These are phyloP conservation scores for Botrytis deweyae DNA, from an alignment of 2,329 filamentous ascomycete species.

Conservation along the genomic window DNA sequence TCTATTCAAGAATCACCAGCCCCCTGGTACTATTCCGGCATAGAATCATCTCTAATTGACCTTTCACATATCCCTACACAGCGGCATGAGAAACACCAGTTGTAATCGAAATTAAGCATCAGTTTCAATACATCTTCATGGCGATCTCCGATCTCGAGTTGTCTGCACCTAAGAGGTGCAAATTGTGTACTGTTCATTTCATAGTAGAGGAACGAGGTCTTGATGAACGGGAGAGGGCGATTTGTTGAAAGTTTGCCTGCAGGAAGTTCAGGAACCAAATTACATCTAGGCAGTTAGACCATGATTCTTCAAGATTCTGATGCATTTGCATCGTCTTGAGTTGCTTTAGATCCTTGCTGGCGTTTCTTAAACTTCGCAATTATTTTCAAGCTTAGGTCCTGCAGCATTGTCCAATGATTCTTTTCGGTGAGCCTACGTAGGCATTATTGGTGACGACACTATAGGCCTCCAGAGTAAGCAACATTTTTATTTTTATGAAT, in stretches of 20 bases:
- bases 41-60: not conserved
- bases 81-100: conserved; percentile 14
- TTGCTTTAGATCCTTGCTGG: not conserved
- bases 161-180: not conserved
- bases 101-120: conserved; percentile 6
- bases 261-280: conserved; percentile 22
- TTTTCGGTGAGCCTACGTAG: not conserved
- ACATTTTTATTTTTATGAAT: not conserved
- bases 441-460: not conserved
- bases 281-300: not conserved
- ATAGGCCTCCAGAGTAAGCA: not conserved
- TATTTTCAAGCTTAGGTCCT: not conserved
- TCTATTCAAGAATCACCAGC: not conserved
- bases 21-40: not conserved
- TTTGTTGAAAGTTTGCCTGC: conserved; percentile 10
- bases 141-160: conserved; percentile 19
- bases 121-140: not conserved
- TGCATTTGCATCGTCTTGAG: conserved; percentile 12
- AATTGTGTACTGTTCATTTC: not conserved
- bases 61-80: conserved; percentile 8
- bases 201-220: not conserved
- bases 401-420: not conserved
- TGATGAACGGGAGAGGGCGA: not conserved
- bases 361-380: not conserved
- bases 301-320: conserved; percentile 2